Evolutionary conservation across 75 land plant species (phyloP).

Genomic region (Pinus taeda): DNA sequence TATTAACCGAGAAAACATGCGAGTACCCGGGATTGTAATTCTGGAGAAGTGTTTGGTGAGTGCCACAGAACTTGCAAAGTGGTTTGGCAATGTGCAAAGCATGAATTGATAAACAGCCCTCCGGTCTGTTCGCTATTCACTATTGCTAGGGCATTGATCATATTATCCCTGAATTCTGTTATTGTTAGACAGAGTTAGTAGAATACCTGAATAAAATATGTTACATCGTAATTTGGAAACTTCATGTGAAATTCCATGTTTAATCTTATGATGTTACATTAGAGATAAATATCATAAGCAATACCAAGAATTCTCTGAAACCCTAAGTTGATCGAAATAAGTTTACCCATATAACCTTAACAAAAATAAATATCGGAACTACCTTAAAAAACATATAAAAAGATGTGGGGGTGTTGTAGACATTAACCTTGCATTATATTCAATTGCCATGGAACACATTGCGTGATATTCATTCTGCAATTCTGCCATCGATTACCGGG

Average conservation of each 20-base stretch:
- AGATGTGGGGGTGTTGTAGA: neutral
- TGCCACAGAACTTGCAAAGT: conserved; percentile 44
- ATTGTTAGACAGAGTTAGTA: no score
- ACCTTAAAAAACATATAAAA: neutral
- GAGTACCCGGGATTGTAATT: neutral
- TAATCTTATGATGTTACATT: no score
- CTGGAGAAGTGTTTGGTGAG: conserved; percentile 18
- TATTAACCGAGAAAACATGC: no score
- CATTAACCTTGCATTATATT: neutral
- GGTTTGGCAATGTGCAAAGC: conserved; percentile 59
- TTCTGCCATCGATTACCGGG: neutral
- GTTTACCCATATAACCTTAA: no score
- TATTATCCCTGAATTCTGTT: neutral
- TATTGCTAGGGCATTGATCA: conserved; percentile 30
- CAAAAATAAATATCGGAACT: no score
- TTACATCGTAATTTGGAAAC: neutral
- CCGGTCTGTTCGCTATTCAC: conserved; percentile 2
- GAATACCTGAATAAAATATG: neutral
- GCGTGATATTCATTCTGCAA: conserved; percentile 6
- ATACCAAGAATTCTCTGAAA: no score
- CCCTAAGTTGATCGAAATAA: no score
- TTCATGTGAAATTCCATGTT: neutral
- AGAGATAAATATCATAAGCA: no score
- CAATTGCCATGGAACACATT: neutral
- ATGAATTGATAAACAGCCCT: conserved; percentile 59